These are phyloP conservation scores for Orbilia blumenaviensis DNA, from an alignment of 2,329 filamentous ascomycete species.

Conservation along the genomic window DNA sequence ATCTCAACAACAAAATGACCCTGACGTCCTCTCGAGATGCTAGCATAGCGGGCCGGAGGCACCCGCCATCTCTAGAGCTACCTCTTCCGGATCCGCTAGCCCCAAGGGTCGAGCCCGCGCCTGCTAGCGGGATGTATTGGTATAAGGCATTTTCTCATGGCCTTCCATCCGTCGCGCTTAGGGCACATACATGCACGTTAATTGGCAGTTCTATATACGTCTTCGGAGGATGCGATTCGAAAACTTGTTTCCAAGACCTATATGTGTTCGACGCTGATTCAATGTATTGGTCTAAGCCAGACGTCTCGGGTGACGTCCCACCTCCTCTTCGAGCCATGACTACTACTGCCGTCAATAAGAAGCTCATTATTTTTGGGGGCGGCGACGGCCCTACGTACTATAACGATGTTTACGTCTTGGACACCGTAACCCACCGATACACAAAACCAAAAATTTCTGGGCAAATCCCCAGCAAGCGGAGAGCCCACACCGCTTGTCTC, in stretches of 20 bases:
- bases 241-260: slow-evolving; percentile 74
- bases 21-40: slow-evolving; percentile 46
- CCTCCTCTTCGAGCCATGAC: slow-evolving; percentile 75
- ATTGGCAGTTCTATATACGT: slow-evolving; percentile 74
- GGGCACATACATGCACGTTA: slow-evolving; percentile 74
- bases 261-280: slow-evolving; percentile 76
- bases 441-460: slow-evolving; percentile 69
- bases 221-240: slow-evolving; percentile 74
- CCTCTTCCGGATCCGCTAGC: slow-evolving; percentile 60
- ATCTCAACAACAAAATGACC: slow-evolving; percentile 46
- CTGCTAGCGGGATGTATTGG: slow-evolving; percentile 78
- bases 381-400: slow-evolving; percentile 76
- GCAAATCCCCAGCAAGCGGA: slow-evolving; percentile 70
- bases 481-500: slow-evolving; percentile 75
- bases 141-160: slow-evolving; percentile 73
- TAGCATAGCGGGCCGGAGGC: slow-evolving; percentile 50
- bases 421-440: slow-evolving; percentile 75
- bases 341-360: slow-evolving; percentile 73
- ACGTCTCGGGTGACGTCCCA: slow-evolving; percentile 72
- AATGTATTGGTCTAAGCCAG: slow-evolving; percentile 74
- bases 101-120: slow-evolving; percentile 70
- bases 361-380: slow-evolving; percentile 74
- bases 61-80: slow-evolving; percentile 56
- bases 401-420: slow-evolving; percentile 76
- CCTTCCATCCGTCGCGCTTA: slow-evolving; percentile 69